Conservation (phyloP, 1,284 basidiomycete species). For the Fomitopsis palustris region DNA sequence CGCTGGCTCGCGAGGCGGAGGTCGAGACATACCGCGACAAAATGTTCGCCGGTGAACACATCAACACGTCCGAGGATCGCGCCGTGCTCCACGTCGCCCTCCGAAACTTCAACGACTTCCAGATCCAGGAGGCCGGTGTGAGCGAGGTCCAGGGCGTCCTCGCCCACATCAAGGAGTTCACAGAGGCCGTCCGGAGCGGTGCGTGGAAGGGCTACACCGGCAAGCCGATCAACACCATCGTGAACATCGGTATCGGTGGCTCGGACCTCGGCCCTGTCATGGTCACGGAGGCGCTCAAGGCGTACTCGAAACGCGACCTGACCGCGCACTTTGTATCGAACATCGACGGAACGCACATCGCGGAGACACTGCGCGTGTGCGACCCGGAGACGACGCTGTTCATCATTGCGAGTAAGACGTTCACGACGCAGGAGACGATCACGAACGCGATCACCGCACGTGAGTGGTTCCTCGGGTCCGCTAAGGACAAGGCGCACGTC, state of each 20-base stretch:
- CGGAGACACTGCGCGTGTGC: slow-evolving; percentile 81
- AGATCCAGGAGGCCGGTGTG: slow-evolving; percentile 79
- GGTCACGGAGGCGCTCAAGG: slow-evolving; percentile 97
- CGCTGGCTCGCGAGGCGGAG: slow-evolving; percentile 82
- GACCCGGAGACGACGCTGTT: slow-evolving; percentile 95
- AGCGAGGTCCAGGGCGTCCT: slow-evolving; percentile 84
- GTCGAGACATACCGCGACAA: slow-evolving; percentile 86
- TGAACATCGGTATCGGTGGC: slow-evolving; percentile 99
- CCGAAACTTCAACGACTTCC: slow-evolving; percentile 78
- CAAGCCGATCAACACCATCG: slow-evolving; percentile 90
- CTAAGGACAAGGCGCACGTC: slow-evolving; percentile 87
- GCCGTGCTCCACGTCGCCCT: slow-evolving; percentile 95
- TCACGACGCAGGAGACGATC: slow-evolving; percentile 99
- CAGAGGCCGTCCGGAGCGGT: slow-evolving; percentile 82
- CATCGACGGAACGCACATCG: slow-evolving; percentile 97
- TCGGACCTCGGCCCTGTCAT: slow-evolving; percentile 98
- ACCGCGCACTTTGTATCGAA: slow-evolving; percentile 92
- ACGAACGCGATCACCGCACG: slow-evolving; percentile 95
- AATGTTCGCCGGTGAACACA: slow-evolving; percentile 96
- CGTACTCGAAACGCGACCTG: slow-evolving; percentile 89
- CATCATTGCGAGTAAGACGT: slow-evolving; percentile 98
- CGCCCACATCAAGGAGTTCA: slow-evolving; percentile 90
- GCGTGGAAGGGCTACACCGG: slow-evolving; percentile 97
- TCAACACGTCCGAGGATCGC: slow-evolving; percentile 97
- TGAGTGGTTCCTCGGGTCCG: slow-evolving; percentile 88